Evolutionary conservation across 495 filamentous ascomycete species (phyloP), one percentile per base, ranked within the genome.

Genomic region (Tuber umbilicatum): DNA sequence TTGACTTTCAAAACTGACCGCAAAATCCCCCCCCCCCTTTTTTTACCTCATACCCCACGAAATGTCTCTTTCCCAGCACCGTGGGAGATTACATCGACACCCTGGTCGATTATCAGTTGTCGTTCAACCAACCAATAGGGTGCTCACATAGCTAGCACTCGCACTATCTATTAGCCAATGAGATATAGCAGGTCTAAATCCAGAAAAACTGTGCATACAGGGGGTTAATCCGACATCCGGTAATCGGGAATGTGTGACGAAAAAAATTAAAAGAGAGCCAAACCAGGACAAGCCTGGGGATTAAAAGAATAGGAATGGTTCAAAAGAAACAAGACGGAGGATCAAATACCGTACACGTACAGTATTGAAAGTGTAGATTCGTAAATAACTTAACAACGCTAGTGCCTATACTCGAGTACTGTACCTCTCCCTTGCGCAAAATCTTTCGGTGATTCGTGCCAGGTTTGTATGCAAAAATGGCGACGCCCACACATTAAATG

Each of bases 11-110:
- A 16, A 64, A 31, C 55, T 17, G 55, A 31, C 55, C 55, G n/a
- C 55, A 64, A 27, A 17, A 64, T 5, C 55, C 55, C 55, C 55
- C 55, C 55, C 55, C 55, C 55, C 12, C 31, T 64, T 31, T 31
- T 64, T 31, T 31, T 31, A 64, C 55, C 55, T 64, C 55, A 64
- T 64, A 31, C 55, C 55, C 55, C 55, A 64, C 55, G 55, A 64
- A 64, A 35, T 35, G 31, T 35, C 55, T 27, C 27, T 64, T 64
- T 64, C 27, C 55, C 55, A 1, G 55, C 27, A 64, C 31, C 55
- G 12, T 64, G 55, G 55, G 14, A 64, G 27, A 64, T 23, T 64
- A 19, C 55, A 60, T 60, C 50, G 27, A 35, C 19, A 64, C 27
- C 55, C 55, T 16, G 27, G 55, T 64, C 55, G 55, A 19, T 64